Base-by-base conservation (phyloP, 257 asterid genomes). In the Przewalskia tangutica region DNA sequence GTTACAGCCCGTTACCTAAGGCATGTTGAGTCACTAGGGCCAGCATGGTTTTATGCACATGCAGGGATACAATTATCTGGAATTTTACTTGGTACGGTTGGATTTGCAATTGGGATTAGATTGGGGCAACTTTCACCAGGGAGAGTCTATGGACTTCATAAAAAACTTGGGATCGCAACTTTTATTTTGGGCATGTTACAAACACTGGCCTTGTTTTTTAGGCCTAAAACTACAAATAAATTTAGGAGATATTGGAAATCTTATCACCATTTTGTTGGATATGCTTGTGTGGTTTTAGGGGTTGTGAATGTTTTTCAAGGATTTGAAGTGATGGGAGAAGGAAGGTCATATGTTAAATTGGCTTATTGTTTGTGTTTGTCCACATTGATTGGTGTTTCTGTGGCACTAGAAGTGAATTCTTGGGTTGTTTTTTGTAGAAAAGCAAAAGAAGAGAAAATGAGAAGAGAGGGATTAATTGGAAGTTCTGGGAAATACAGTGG, bases 381-480 rank as follows among this genome's bases (percentile, higher is more conserved):
- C 0, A 90, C 97, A 8, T 58, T 95, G 86, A 27, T 91, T 53
- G 99, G 99, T 1, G 51, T 89, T 36, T 89, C 92, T 81, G 66
- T 95, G 55, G 99, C 97, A 0, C 59, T 95, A 85, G 99, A 95
- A 81, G 98, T 95, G 84, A 95, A 95, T 86, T 85, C 97, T 51
- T 95, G 99, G 99, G 97, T 94, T 40, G 77, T 94, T 59, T 94
- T 94, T 67, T 95, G 98, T 79, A 89, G 98, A 66, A 95, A 91
- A 63, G 86, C 97, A 0, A 94, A 94, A 85, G 99, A 95, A 58
- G 98, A 94, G 18, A 91, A 94, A 87, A 51, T 95, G 48, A 94
- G 91, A 82, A 92, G 96, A 54, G 98, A 91, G 23, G 99, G 99
- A 5, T 38, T 94, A 50, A 88, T 91, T 79, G 98, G 92, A 3